Base-by-base conservation (phyloP, 495 filamentous ascomycete species). In the Pseudoneurospora amorphoporcata region DNA sequence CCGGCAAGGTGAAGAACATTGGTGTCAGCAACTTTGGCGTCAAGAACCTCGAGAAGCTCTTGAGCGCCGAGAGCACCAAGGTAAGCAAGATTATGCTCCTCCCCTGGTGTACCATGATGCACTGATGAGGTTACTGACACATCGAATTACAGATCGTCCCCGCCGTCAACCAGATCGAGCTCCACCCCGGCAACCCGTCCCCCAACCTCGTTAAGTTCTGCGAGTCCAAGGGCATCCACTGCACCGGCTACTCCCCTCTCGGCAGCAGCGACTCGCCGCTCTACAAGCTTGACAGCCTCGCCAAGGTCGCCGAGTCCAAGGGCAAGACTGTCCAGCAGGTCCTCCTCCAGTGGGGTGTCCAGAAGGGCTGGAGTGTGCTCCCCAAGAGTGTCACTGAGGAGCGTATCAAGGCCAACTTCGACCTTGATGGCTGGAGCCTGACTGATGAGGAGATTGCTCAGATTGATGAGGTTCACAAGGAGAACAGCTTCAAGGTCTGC, bases 81-180 rank as follows among this genome's bases (percentile, higher is more conserved):
- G 83, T 83, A 75, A 42, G 77, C 71, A 53, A 53, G 45, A 53
- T 53, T 23, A 19, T 53, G 43, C 8, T 19, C 43, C 9, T 5
- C 45, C 17, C 9, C 19, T 53, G 9, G 2, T 10, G 45, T 12
- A 5, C 5, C 2, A n/a, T 53, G 4, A 8, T 65, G 10, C 12
- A 19, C 3, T 17, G 16, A 6, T 19, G 38, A 38, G 10, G 14
- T 12, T 14, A 37, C 8, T 23, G 32, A 69, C 86, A 85, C 79
- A 75, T 82, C 72, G 10, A 19, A 45, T 39, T 45, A 74, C 80
- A 88, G 87, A 91, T 89, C 75, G 85, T 91, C 68, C 94, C 94
- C 16, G 91, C 92, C 10, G 93, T 94, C 74, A 96, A 97, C 87
- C 93, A 97, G 84, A 90, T 97, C 79, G 94, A 97, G 82, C 83